Base-by-base conservation (phyloP, 2,329 filamentous ascomycete genomes). In the Trichoderma brevicompactum region DNA sequence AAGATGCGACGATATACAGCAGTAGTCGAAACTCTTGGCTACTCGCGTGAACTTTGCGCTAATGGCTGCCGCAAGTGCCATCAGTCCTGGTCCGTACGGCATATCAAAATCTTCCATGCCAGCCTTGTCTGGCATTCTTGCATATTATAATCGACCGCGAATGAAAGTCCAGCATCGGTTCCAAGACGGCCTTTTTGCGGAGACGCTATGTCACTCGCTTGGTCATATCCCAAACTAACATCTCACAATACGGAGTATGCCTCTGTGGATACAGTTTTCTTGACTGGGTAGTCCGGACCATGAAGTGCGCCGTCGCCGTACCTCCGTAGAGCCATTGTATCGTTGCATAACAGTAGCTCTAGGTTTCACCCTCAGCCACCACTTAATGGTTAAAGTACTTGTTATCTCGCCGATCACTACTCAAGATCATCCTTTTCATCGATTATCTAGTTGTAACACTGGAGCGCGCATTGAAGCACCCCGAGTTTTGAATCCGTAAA, bases 151-250 rank as follows among this genome's bases (percentile, higher is more conserved):
- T 53, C 60, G 48, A 38, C 28, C 15, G 12, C 49, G 34, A 63
- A 63, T 34, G 49, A 44, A 43, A 63, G 41, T 28, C 49, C 13
- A 36, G 17, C 32, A 63, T 96, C 1, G 92, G 87, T 67, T 92
- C 86, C 56, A 97, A 82, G 1, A 91, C 91, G 3, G 92, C 92
- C 81, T 93, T 93, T 85, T 97, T 97, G 69, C 94, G 87, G 68
- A 97, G 82, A 70, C 89, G 86, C 79, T 97, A 93, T 38, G 97
- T 90, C 79, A 46, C 23, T 62, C 40, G 48, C 59, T 10, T 34
- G 49, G 38, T 17, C 70, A 97, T 89, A 77, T 96, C 92, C 71
- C 92, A 85, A 2, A 90, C 64, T 36, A 97, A 79, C 92, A 68
- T 92, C 86, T 55, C 88, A 88, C 19, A 97, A 84, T 73, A 92